Evolutionary conservation across 371 early-diverging fungal genomes (phyloP).

Genomic region (Umbelopsis sp.): DNA sequence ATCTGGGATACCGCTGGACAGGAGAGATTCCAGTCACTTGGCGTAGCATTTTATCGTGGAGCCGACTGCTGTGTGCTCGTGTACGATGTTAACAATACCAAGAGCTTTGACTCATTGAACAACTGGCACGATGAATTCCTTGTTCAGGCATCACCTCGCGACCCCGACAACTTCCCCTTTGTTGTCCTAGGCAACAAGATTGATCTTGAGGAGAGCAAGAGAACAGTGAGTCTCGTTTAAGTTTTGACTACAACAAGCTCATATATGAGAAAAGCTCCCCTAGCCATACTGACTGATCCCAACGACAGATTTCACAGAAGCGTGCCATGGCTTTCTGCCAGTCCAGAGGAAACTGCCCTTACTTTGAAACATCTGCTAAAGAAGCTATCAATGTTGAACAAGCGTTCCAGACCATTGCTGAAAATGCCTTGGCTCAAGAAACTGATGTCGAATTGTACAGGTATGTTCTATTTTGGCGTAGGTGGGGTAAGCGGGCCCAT

Average conservation of each 20-base stretch:
- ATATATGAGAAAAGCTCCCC: too few species aligned
- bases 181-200: conserved; percentile 98
- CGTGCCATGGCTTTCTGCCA: conserved; percentile 96
- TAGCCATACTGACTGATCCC: too few species aligned
- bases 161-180: conserved; percentile 97
- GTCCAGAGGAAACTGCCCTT: conserved; percentile 95
- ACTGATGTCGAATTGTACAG: conserved; percentile 84
- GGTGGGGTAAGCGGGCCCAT: background rate
- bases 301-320: conserved; percentile 81
- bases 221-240: conserved; percentile 65
- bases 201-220: conserved; percentile 92
- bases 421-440: conserved; percentile 92
- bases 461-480: background rate
- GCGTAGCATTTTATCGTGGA: conserved; percentile 97
- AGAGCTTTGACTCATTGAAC: conserved; percentile 95
- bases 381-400: conserved; percentile 96
- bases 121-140: conserved; percentile 97
- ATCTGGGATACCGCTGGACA: conserved; percentile 96
- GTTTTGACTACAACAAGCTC: too few species aligned
- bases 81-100: conserved; percentile 95
- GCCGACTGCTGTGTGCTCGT: conserved; percentile 99
- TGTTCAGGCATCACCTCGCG: conserved; percentile 91
- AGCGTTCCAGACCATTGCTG: conserved; percentile 95
- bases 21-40: conserved; percentile 97
- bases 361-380: conserved; percentile 97